These are phyloP conservation scores for Zymoseptoria tritici DNA, from an alignment of 2,329 filamentous ascomycete genomes.

Conservation along the genomic window DNA sequence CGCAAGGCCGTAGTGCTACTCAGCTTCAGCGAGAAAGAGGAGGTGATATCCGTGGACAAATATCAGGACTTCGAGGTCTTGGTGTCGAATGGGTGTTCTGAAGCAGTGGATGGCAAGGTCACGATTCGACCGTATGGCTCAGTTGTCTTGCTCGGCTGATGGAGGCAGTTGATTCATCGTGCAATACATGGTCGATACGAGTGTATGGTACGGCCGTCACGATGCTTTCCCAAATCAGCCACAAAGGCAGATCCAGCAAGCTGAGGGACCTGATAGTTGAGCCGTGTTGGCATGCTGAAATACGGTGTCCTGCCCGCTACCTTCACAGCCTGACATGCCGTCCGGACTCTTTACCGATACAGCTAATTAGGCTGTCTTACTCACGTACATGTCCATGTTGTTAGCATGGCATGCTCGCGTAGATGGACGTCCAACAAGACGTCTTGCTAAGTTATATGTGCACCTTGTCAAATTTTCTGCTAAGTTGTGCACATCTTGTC, in stretches of 20 bases:
- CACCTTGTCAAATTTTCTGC: neutral
- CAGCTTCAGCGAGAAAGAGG: slow-evolving; percentile 36
- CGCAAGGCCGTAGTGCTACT: slow-evolving; percentile 20
- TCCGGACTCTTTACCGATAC: neutral
- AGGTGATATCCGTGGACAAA: slow-evolving; percentile 12
- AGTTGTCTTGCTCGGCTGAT: slow-evolving; percentile 26
- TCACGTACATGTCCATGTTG: neutral
- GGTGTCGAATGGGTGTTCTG: slow-evolving; percentile 13
- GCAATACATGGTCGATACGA: neutral
- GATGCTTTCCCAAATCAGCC: too few relatives aligned
- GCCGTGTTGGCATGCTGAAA: too few relatives aligned
- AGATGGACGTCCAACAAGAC: too few relatives aligned
- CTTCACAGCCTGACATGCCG: neutral
- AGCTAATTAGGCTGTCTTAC: neutral
- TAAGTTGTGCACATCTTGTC: too few relatives aligned
- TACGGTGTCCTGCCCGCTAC: too few relatives aligned
- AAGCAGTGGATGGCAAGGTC: slow-evolving; percentile 5
- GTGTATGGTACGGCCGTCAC: neutral
- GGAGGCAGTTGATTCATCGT: neutral
- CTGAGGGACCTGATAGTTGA: too few relatives aligned
- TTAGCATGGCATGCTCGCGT: neutral
- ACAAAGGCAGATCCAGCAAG: too few relatives aligned
- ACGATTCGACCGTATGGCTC: slow-evolving; percentile 14
- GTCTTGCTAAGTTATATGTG: neutral
- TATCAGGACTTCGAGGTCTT: slow-evolving; percentile 7